Percentiles rank a stretch among this genome's conserved stretches.
phyloP scores from a whole-genome alignment of 257 asterid genomes.

The Linderniella brevidens region DNA sequence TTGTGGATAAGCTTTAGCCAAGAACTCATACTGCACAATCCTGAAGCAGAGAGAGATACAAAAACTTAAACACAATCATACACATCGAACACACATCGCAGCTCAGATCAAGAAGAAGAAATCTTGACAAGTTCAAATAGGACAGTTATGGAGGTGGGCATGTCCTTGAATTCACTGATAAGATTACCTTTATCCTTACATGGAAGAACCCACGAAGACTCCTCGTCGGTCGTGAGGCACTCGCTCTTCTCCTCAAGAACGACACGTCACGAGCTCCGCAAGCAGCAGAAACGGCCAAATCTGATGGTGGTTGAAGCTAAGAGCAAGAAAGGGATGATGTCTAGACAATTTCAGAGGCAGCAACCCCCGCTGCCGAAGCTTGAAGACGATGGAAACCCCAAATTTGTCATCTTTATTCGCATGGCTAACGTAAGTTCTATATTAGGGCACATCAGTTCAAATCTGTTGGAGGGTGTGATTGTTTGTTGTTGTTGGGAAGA shows the following conservation, averaged over 20 bases:
- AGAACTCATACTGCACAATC: no score
- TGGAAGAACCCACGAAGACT: conserved; percentile 10
- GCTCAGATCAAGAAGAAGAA: neutral
- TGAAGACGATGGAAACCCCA: conserved; percentile 97
- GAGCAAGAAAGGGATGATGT: conserved; percentile 83
- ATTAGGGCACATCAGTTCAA: neutral
- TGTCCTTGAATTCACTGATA: conserved; percentile 36
- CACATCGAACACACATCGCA: no score
- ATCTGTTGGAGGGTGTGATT: neutral
- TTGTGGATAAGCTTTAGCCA: no score
- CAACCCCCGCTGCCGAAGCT: conserved; percentile 74
- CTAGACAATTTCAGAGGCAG: conserved; percentile 45
- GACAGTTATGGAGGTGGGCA: conserved; percentile 11
- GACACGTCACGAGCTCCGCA: conserved; percentile 9
- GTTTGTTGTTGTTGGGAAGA: neutral
- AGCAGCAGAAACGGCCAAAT: conserved; percentile 6
- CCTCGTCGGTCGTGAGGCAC: conserved; percentile 22
- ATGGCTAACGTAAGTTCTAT: conserved; percentile 50
- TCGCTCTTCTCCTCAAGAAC: conserved; percentile 27
- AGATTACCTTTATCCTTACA: conserved; percentile 20
- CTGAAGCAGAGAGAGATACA: no score
- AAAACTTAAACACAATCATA: no score
- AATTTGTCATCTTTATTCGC: conserved; percentile 78
- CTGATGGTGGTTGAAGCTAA: conserved; percentile 58
- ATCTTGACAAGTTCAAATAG: neutral